phyloP scores from a whole-genome alignment of 2,329 filamentous ascomycete genomes.

The Stagonosporopsis tanaceti region DNA sequence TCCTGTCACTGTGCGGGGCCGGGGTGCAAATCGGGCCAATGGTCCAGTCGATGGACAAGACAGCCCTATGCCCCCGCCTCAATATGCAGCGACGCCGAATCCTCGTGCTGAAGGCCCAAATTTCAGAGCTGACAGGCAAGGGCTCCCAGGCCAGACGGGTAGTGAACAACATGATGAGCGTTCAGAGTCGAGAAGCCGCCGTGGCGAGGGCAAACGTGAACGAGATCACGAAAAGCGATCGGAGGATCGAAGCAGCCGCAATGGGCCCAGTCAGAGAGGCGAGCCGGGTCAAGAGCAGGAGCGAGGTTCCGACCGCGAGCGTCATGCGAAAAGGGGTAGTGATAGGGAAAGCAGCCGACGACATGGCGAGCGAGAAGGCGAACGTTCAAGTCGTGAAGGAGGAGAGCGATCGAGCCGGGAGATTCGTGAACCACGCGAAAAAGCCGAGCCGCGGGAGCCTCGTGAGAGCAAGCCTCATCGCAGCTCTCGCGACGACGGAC shows the following conservation, averaged over 20 bases:
- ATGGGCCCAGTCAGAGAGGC: conserved; percentile 24
- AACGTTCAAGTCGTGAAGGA: conserved; percentile 23
- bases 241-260: conserved; percentile 39
- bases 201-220: conserved; percentile 36
- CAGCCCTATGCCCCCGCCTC: conserved; percentile 35
- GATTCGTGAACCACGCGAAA: conserved; percentile 23
- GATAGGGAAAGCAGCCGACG: conserved; percentile 34
- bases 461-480: conserved; percentile 33
- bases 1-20: conserved; percentile 40
- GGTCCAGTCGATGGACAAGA: conserved; percentile 28
- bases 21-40: conserved; percentile 40
- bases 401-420: conserved; percentile 19
- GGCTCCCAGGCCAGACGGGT: conserved; percentile 30
- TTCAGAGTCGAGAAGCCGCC: conserved; percentile 39
- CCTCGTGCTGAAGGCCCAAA: conserved; percentile 34
- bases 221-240: conserved; percentile 35
- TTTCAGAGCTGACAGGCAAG: conserved; percentile 30
- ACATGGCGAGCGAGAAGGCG: conserved; percentile 32
- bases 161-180: conserved; percentile 34
- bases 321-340: conserved; percentile 38
- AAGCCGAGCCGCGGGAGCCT: conserved; percentile 17
- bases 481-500: conserved; percentile 33
- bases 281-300: conserved; percentile 35
- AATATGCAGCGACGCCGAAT: conserved; percentile 35
- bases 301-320: conserved; percentile 35